Evolutionary conservation across 768 basidiomycete species (phyloP), one percentile per base, ranked within the genome.

Genomic region (Podaxis carcinomalis): DNA sequence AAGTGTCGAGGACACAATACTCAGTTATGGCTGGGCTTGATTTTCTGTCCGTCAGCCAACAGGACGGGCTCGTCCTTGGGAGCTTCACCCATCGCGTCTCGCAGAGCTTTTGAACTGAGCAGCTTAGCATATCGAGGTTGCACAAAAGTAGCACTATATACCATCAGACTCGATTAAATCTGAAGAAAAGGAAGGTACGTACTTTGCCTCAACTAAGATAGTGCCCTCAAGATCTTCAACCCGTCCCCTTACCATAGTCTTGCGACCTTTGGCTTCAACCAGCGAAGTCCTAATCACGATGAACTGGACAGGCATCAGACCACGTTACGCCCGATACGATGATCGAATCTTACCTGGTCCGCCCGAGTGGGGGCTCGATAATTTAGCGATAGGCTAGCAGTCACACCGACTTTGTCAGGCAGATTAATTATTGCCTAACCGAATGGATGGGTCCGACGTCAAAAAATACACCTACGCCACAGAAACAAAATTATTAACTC

Each of bases 381-480:
- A 67, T 87, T 86, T 52, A 98, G 72, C 3, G 80, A 80, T 46
- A 99, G 78, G 46, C 84, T 90, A 1, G 95, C 96, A 0, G 96
- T 99, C 10, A 98, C 95, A 16, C 92, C 96, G 44, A 98, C 87
- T 68, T 90, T 88, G 21, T 91, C 88, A 0, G 95, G 93, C 0
- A 98, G 76, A 69, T 93, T 93, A 52, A 81, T 79, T 44, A 95
- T 82, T 10, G 96, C 94, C 93, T 96, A 57, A 0, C 59, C 54
- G 11, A 35, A 42, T 10, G 51, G 35, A 21, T 44, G 51, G 4
- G 54, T 57, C 52, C 57, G 49, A 37, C 64, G 13, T n/a, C 14
- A 51, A 21, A 9, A 51, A 21, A 9, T 9, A 32, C 42, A 47
- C 10, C 28, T 9, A 21, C 14, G 23, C 54, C 36, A 13, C 36